Conservation (phyloP, 1,284 basidiomycete species). For the Cerioporus squamosus region DNA sequence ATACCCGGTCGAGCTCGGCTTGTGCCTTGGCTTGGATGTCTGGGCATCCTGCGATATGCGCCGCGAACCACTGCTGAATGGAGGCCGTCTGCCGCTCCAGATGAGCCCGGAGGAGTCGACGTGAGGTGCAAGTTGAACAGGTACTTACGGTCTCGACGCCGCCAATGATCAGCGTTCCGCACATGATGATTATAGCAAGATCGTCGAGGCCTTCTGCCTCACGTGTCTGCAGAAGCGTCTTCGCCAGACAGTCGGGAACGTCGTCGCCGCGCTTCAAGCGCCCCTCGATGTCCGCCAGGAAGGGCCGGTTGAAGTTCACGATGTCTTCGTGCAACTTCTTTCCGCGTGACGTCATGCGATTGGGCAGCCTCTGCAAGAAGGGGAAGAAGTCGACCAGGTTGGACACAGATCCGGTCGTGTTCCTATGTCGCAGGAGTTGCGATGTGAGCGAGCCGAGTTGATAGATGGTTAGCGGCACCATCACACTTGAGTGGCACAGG, state of each 20-base stretch:
- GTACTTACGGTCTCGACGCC: slow-evolving; percentile 45
- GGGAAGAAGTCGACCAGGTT: slow-evolving; percentile 46
- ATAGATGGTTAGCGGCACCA: not conserved
- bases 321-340: slow-evolving; percentile 40
- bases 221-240: slow-evolving; percentile 39
- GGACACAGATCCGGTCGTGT: slow-evolving; percentile 38
- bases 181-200: not conserved
- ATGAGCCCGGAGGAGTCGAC: not conserved
- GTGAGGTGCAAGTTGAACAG: no score
- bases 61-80: slow-evolving; percentile 27
- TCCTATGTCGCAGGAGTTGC: slow-evolving; percentile 2
- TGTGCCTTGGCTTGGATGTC: slow-evolving; percentile 22
- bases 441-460: not conserved
- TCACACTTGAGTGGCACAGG: not conserved
- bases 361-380: slow-evolving; percentile 42
- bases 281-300: slow-evolving; percentile 27
- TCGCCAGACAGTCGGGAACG: slow-evolving; percentile 38
- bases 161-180: slow-evolving; percentile 40
- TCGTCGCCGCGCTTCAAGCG: slow-evolving; percentile 28
- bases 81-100: slow-evolving; percentile 18
- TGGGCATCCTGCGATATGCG: slow-evolving; percentile 22
- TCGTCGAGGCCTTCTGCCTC: slow-evolving; percentile 35
- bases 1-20: slow-evolving; percentile 15
- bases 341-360: slow-evolving; percentile 36
- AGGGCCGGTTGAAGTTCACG: slow-evolving; percentile 31